Percentiles rank a stretch among this genome's conserved stretches.
These are phyloP conservation scores for Puya raimondii DNA, from an alignment of 176 grass and related monocot genomes.

Conservation along the genomic window DNA sequence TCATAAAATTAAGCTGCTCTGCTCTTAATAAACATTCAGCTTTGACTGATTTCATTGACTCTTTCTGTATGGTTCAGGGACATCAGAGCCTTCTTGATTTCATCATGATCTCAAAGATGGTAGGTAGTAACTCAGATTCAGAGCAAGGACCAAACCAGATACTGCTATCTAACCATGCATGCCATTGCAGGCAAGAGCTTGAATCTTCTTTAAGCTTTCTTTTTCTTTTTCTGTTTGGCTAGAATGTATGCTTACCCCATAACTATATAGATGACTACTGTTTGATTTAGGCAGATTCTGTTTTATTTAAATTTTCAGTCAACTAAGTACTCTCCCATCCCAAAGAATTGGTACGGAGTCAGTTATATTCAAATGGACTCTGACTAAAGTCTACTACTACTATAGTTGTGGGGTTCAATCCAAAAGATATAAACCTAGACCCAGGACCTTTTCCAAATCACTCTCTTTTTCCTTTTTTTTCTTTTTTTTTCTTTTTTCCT, in stretches of 20 bases:
- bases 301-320: no score
- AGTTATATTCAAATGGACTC: no score
- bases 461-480: constrained; percentile 7
- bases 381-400: no score
- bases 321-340: no score
- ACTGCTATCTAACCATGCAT: constrained; percentile 58
- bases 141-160: constrained; percentile 23
- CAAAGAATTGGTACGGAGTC: no score
- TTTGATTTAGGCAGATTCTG: no score
- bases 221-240: constrained; percentile 8
- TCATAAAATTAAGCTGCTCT: neutral
- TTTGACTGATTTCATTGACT: neutral
- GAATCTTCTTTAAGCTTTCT: constrained; percentile 15
- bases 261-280: no score
- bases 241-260: constrained; percentile 10
- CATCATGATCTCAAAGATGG: constrained; percentile 65
- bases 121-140: constrained; percentile 26
- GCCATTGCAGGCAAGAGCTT: constrained; percentile 86
- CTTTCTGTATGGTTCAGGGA: constrained; percentile 40
- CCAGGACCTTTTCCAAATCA: no score
- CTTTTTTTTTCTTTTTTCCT: constrained; percentile 10
- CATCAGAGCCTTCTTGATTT: constrained; percentile 67
- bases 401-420: no score
- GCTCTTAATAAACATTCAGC: neutral
- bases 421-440: no score